Conservation (phyloP, 352 stramenopile species). For the Pythium utonaiense region DNA sequence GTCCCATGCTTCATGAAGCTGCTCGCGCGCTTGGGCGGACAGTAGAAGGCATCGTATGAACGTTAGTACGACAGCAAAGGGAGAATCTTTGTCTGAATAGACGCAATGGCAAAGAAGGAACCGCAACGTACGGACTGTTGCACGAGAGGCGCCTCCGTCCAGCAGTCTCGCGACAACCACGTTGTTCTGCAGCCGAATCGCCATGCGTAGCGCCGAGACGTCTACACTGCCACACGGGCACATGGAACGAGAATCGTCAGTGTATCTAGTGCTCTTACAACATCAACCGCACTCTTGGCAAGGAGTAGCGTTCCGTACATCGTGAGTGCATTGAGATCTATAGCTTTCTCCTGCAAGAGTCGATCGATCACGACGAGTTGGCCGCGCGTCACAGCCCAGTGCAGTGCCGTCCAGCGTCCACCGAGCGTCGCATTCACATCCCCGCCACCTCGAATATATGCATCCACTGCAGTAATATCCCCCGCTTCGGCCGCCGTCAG, state of each 20-base stretch:
- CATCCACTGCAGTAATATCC: constrained; percentile 34
- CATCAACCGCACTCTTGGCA: too few species aligned
- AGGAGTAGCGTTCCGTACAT: too few species aligned
- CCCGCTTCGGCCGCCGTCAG: constrained; percentile 45
- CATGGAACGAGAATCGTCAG: too few species aligned
- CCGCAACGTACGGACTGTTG: constrained; percentile 44
- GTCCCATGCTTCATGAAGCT: constrained; percentile 22
- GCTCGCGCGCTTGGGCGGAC: constrained; percentile 26
- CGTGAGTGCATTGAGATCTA: constrained; percentile 60
- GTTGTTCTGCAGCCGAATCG: constrained; percentile 45
- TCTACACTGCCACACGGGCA: constrained; percentile 28
- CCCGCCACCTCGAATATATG: constrained; percentile 28
- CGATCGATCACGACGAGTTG: constrained; percentile 38
- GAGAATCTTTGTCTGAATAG: too few species aligned
- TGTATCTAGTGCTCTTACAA: too few species aligned
- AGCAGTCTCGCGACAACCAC: constrained; percentile 40
- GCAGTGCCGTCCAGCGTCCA: constrained; percentile 68
- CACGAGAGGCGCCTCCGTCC: constrained; percentile 46
- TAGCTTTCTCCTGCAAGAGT: constrained; percentile 29
- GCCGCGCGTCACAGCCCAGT: constrained; percentile 54
- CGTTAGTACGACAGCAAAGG: not conserved
- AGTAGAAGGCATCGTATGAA: not conserved
- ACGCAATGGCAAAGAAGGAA: not conserved
- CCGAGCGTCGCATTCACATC: constrained; percentile 57
- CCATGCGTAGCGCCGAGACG: constrained; percentile 55